Evolutionary conservation across 2,329 filamentous ascomycete genomes (phyloP).

Genomic region (Teratosphaeria gauchensis): DNA sequence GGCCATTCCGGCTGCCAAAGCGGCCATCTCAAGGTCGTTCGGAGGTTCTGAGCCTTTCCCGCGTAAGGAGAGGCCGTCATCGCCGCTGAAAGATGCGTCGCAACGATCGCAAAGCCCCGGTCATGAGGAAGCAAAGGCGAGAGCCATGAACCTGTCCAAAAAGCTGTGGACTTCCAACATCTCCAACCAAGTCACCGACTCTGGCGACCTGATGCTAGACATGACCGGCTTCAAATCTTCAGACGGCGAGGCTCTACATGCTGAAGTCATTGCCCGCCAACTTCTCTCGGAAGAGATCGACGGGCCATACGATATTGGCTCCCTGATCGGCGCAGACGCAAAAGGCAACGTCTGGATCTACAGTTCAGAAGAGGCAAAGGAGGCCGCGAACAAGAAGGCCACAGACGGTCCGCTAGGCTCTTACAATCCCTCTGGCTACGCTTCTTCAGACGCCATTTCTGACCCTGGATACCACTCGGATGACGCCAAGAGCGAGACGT

Average conservation of each 20-base stretch:
- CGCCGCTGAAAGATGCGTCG: constrained; percentile 12
- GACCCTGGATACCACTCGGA: constrained; percentile 96
- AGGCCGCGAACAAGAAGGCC: constrained; percentile 63
- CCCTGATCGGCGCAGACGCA: constrained; percentile 89
- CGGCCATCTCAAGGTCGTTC: constrained; percentile 27
- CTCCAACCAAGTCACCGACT: constrained; percentile 81
- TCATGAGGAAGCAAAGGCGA: constrained; percentile 56
- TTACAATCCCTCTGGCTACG: constrained; percentile 42
- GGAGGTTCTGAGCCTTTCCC: constrained; percentile 15
- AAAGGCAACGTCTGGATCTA: constrained; percentile 99
- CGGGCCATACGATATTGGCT: constrained; percentile 91
- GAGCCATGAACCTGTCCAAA: constrained; percentile 75
- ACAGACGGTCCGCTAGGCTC: constrained; percentile 32
- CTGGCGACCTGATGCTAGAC: constrained; percentile 91
- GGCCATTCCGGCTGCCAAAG: constrained; percentile 37
- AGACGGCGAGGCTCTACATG: constrained; percentile 82
- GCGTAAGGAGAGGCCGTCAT: constrained; percentile 10
- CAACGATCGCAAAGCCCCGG: constrained; percentile 48
- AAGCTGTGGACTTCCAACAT: constrained; percentile 87
- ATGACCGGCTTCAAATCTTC: constrained; percentile 96
- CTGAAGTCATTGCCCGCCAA: constrained; percentile 86
- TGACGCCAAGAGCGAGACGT: constrained; percentile 51
- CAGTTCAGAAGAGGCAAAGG: constrained; percentile 91
- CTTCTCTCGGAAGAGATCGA: constrained; percentile 88
- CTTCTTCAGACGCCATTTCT: constrained; percentile 70